Base-by-base conservation (phyloP, 352 stramenopile species). In the Pythium vanterpoolii region DNA sequence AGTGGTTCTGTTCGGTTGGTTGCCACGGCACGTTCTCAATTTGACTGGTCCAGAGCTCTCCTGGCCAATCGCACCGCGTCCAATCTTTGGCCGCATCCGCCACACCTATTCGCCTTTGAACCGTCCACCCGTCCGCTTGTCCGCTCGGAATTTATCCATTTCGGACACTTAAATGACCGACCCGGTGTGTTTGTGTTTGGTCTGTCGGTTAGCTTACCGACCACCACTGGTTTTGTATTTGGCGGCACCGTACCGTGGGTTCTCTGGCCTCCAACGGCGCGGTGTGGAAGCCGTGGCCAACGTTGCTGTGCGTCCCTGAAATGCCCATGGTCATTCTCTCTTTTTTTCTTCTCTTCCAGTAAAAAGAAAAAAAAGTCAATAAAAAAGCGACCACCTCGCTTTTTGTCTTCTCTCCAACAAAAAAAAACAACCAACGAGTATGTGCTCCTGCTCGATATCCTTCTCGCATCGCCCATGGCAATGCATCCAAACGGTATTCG, bases 341-440 rank as follows among this genome's bases (percentile, higher is more conserved):
- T 79, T 83, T 86, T 86, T 83, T 89, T 89, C 75, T 68, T 89
- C 78, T 88, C 75, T 90, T 86, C 79, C 79, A 78, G 75, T 88
- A 91, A 86, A 89, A 89, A 87, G 74, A 87, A 86, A 76, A 86
- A 89, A 80, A 78, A 76, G 72, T 60, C 53, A 83, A 79, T 67
- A 79, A 89, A 86, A 86, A 63, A 60, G 77, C 75, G 72, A 64
- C 70, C 69, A 67, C 59, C 53, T 71, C 69, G 66, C 62, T 69
- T 64, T 72, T 61, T 68, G 52, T 58, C 45, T 54, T 68, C 53
- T 64, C 53, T 63, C 51, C 58, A 56, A 64, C 60, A 57, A 62
- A 65, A 65, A 70, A 71, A 65, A 67, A 60, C 26, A 40, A 71
- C 57, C 62, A 79, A 73, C 75, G 62, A 82, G 58, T 69, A 66